Conservation (phyloP, 768 basidiomycete species). For the Rhizopogon vinicolor region DNA sequence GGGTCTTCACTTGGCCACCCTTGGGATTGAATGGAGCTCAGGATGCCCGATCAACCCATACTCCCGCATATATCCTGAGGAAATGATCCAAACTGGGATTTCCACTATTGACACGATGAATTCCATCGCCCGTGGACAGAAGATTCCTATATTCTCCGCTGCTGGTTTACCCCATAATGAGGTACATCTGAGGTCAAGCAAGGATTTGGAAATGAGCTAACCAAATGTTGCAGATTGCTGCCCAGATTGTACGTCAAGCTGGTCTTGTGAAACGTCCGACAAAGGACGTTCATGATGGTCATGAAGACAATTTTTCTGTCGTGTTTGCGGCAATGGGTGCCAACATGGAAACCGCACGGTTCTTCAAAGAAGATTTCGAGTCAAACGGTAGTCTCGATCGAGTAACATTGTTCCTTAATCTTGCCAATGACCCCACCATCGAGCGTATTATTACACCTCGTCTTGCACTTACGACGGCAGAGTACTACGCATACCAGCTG, state of each 20-base stretch:
- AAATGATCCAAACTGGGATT: conserved; percentile 99
- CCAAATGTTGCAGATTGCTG: conserved; percentile 71
- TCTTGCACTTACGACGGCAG: conserved; percentile 94
- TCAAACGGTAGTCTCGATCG: conserved; percentile 97
- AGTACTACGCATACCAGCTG: conserved; percentile 98
- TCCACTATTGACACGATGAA: conserved; percentile 98
- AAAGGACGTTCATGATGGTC: conserved; percentile 96
- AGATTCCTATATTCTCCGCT: conserved; percentile 99
- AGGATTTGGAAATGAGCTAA: not conserved
- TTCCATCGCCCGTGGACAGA: conserved; percentile 99
- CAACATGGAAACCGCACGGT: conserved; percentile 99
- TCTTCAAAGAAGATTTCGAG: conserved; percentile 99
- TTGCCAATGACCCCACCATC: conserved; percentile 99
- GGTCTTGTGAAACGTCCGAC: conserved; percentile 95
- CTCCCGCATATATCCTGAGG: conserved; percentile 98
- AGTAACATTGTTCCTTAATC: conserved; percentile 96
- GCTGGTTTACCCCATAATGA: conserved; percentile 99
- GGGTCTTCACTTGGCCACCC: not conserved
- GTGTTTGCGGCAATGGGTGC: conserved; percentile 99
- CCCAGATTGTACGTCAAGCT: conserved; percentile 99
- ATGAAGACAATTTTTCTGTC: conserved; percentile 99
- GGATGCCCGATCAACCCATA: conserved; percentile 98
- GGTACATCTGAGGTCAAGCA: conserved; percentile 35
- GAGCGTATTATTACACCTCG: conserved; percentile 99
- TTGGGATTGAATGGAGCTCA: conserved; percentile 28